Conservation (phyloP, 176 grass and related monocot genomes). For the Triticum monococcum region DNA sequence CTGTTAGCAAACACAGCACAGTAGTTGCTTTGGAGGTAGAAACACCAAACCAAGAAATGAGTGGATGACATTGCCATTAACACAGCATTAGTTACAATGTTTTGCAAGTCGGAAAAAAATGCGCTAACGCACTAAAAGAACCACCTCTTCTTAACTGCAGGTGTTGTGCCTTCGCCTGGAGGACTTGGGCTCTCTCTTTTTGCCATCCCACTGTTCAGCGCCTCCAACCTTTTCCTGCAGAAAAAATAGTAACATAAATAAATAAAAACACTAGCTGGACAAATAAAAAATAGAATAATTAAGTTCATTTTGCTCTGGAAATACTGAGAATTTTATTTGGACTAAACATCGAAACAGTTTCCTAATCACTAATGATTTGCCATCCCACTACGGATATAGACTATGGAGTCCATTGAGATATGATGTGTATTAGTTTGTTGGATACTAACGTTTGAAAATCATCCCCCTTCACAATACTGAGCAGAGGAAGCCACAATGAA, state of each 20-base stretch:
- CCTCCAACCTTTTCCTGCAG: conserved; percentile 74
- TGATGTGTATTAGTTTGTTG: neutral
- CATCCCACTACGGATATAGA: neutral
- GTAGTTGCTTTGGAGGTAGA: neutral
- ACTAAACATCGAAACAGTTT: neutral
- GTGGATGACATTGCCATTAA: neutral
- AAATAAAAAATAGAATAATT: neutral
- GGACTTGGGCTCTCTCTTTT: conserved; percentile 46
- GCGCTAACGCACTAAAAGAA: conserved; percentile 38
- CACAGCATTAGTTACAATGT: conserved; percentile 3
- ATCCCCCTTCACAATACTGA: neutral
- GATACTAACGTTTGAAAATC: neutral
- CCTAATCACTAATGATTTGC: neutral
- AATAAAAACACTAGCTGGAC: neutral
- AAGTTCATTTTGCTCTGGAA: neutral
- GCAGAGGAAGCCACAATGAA: neutral
- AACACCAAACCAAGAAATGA: neutral
- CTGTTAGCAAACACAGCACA: conserved; percentile 6
- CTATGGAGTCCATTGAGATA: neutral
- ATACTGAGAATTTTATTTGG: neutral
- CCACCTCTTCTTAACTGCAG: conserved; percentile 34
- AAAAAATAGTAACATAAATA: neutral
- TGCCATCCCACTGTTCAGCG: conserved; percentile 63
- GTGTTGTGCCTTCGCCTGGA: neutral
- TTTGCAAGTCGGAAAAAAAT: neutral